phyloP scores from a whole-genome alignment of 495 filamentous ascomycete species.

The Pyrenula aspistea region DNA sequence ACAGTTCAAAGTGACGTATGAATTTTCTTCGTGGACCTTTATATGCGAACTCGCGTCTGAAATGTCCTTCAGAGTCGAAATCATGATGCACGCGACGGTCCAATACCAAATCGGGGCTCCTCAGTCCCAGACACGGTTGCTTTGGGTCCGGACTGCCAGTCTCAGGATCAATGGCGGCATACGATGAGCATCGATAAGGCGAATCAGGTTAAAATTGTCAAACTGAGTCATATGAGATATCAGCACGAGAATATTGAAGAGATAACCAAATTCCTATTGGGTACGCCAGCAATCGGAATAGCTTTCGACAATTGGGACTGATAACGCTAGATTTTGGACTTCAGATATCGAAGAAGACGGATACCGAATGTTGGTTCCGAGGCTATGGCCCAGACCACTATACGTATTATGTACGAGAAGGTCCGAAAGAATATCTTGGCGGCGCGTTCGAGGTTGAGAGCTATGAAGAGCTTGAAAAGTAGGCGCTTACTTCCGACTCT shows the following conservation, averaged over 20 bases:
- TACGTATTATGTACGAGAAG: constrained; percentile 35
- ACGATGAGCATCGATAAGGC: constrained; percentile 19
- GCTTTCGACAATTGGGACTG: no score
- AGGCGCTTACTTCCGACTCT: not conserved
- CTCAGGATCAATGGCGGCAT: constrained; percentile 21
- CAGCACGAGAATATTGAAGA: constrained; percentile 32
- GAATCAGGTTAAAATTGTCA: constrained; percentile 25
- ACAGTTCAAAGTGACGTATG: not conserved
- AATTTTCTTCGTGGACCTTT: no score
- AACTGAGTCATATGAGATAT: constrained; percentile 36
- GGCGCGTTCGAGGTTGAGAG: constrained; percentile 42
- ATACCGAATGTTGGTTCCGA: constrained; percentile 42
- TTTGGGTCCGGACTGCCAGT: constrained; percentile 18
- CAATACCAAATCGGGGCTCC: constrained; percentile 23
- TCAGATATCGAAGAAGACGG: constrained; percentile 24
- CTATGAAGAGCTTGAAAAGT: constrained; percentile 38
- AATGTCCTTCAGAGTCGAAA: no score
- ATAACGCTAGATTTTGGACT: constrained; percentile 55
- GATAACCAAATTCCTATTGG: constrained; percentile 28
- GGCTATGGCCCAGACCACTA: constrained; percentile 51
- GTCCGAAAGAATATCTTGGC: constrained; percentile 40
- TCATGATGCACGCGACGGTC: no score
- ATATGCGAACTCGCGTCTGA: no score
- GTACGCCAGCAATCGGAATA: constrained; percentile 18
- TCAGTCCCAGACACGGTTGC: constrained; percentile 25